phyloP scores from a whole-genome alignment of 371 early-diverging fungal genomes.

The Apophysomyces trapeziformis region DNA sequence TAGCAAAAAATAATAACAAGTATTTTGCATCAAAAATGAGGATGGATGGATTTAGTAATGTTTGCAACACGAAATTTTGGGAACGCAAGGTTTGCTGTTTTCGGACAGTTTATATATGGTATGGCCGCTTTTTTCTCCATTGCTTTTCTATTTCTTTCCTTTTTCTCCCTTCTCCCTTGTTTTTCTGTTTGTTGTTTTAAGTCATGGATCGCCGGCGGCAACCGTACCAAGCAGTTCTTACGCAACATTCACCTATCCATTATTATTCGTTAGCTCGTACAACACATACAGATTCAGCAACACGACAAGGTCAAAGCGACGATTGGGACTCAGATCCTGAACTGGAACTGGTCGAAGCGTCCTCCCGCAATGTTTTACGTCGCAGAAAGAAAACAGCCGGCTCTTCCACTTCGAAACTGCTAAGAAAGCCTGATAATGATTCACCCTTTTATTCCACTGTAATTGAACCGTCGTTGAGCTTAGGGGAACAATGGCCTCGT shows the following conservation, averaged over 20 bases:
- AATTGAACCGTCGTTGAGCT: slow-evolving; percentile 34
- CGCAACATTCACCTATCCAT: not conserved
- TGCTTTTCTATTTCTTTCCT: slow-evolving; percentile 14
- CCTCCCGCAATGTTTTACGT: slow-evolving; percentile 11
- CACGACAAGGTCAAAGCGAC: not conserved
- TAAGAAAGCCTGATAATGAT: not conserved
- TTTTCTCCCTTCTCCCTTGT: slow-evolving; percentile 9
- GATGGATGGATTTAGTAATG: slow-evolving; percentile 12
- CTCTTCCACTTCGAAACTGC: not conserved
- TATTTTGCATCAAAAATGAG: too few species aligned
- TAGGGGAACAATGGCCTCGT: slow-evolving; percentile 44
- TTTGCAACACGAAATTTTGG: slow-evolving; percentile 13
- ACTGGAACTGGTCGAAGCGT: slow-evolving; percentile 29
- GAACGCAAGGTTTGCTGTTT: slow-evolving; percentile 10
- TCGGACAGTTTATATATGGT: not conserved
- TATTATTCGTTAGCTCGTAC: not conserved
- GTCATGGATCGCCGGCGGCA: not conserved
- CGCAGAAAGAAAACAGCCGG: not conserved
- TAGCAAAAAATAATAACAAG: not conserved
- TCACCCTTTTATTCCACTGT: slow-evolving; percentile 34
- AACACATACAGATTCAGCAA: not conserved
- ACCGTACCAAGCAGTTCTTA: not conserved
- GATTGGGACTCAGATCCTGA: slow-evolving; percentile 46
- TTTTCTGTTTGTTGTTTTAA: slow-evolving; percentile 5
- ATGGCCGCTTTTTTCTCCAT: slow-evolving; percentile 3